phyloP scores from a whole-genome alignment of 2,329 filamentous ascomycete species.

The Pestalotiopsis sp. region DNA sequence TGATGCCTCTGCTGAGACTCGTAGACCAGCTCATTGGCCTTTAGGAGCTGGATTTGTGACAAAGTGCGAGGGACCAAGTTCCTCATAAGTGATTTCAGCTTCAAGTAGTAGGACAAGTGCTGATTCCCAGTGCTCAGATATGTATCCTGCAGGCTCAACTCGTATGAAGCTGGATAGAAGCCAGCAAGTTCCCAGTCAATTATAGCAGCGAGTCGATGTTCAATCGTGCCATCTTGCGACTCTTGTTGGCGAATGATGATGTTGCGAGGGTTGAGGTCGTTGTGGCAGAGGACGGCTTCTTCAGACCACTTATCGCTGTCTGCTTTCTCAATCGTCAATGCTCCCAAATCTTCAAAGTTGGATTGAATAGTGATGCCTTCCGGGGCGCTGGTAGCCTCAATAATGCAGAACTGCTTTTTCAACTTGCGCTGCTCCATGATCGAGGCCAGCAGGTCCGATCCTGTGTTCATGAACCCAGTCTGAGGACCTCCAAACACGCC shows the following conservation, averaged over 20 bases:
- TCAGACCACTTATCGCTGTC: conserved; percentile 21
- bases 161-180: conserved; percentile 24
- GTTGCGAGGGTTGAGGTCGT: conserved; percentile 23
- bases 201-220: conserved; percentile 22
- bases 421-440: not conserved
- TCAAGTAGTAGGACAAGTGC: conserved; percentile 22
- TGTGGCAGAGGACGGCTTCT: conserved; percentile 27
- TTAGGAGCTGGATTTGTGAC: conserved; percentile 20
- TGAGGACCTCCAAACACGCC: not conserved
- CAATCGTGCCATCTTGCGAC: not conserved
- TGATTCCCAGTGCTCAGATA: conserved; percentile 18
- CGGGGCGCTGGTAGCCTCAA: not conserved
- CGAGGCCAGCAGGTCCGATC: not conserved
- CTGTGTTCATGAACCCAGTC: not conserved
- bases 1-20: conserved; percentile 20
- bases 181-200: conserved; percentile 26
- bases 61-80: not conserved
- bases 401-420: not conserved
- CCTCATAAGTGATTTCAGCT: conserved; percentile 15
- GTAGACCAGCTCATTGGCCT: conserved; percentile 21
- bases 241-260: conserved; percentile 12
- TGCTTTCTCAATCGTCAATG: conserved; percentile 18
- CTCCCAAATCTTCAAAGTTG: conserved; percentile 18
- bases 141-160: conserved; percentile 24
- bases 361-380: not conserved